A percentile compares a stretch with the other conserved stretches of the same genome.
Evolutionary conservation across 2,329 filamentous ascomycete genomes (phyloP).

Genomic region (Neurospora crassa): DNA sequence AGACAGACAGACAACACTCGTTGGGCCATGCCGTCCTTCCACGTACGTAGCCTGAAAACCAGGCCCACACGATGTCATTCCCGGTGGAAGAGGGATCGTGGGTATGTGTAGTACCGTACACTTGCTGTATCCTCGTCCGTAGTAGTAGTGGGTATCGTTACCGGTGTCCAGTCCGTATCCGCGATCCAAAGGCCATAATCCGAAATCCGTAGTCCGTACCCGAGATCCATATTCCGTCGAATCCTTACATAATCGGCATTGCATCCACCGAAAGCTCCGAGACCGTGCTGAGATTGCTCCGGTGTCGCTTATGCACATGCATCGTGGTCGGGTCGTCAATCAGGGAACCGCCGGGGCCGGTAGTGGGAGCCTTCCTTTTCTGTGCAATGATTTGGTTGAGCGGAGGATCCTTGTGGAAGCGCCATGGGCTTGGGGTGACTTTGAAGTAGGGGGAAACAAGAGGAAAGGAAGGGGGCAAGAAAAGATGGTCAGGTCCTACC

Average conservation of each 20-base stretch:
- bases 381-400: conserved; percentile 39
- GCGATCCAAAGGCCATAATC: not conserved
- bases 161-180: not conserved
- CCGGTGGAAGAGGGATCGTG: not conserved
- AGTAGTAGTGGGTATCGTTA: not conserved
- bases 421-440: not conserved
- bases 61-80: not conserved
- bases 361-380: conserved; percentile 45
- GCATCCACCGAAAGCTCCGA: not conserved
- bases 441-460: not conserved
- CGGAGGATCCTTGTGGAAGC: conserved; percentile 20
- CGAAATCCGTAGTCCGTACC: not conserved
- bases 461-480: not conserved
- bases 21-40: conserved; percentile 22
- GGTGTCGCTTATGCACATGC: conserved; percentile 42
- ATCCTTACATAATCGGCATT: not conserved
- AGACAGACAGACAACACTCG: not conserved
- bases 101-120: not conserved
- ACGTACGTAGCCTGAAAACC: conserved; percentile 14
- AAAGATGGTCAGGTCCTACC: conserved; percentile 5
- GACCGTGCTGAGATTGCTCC: conserved; percentile 31
- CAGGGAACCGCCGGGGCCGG: conserved; percentile 22
- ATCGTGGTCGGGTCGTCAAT: not conserved
- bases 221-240: not conserved
- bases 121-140: conserved; percentile 4